These are phyloP conservation scores for Leccinum subatratum DNA, from an alignment of 1,284 basidiomycete genomes.

Conservation along the genomic window DNA sequence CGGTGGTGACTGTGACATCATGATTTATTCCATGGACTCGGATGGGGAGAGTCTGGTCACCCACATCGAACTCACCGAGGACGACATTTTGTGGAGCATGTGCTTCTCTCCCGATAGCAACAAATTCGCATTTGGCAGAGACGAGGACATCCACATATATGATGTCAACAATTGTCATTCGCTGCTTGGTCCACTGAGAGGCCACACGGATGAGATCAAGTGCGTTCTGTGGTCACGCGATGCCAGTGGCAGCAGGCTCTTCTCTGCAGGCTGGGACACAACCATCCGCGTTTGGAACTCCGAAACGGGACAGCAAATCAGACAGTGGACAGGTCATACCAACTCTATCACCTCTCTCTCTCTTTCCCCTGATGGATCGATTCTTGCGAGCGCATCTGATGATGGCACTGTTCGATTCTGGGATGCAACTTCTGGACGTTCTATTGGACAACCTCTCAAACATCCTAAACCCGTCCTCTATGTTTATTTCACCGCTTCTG, in stretches of 20 bases:
- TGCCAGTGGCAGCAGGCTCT: neutral
- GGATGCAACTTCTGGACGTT: neutral
- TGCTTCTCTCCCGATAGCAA: neutral
- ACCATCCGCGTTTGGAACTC: neutral
- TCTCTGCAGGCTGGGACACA: neutral
- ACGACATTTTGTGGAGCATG: too few species aligned
- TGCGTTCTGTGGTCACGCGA: neutral
- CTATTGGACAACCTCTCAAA: neutral
- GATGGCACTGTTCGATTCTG: neutral
- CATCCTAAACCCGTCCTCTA: neutral
- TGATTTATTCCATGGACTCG: too few species aligned
- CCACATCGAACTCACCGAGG: too few species aligned
- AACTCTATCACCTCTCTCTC: neutral
- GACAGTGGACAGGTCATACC: neutral
- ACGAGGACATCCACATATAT: neutral
- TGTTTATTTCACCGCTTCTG: neutral
- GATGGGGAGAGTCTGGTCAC: too few species aligned
- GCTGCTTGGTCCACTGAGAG: neutral
- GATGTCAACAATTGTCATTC: neutral
- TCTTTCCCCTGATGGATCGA: neutral
- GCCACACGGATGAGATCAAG: neutral
- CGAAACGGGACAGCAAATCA: neutral
- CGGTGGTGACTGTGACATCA: neutral
- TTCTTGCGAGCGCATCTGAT: neutral
- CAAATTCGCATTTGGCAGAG: neutral